Base-by-base conservation (phyloP, 176 grass and related monocot species). In the Eleusine coracana region DNA sequence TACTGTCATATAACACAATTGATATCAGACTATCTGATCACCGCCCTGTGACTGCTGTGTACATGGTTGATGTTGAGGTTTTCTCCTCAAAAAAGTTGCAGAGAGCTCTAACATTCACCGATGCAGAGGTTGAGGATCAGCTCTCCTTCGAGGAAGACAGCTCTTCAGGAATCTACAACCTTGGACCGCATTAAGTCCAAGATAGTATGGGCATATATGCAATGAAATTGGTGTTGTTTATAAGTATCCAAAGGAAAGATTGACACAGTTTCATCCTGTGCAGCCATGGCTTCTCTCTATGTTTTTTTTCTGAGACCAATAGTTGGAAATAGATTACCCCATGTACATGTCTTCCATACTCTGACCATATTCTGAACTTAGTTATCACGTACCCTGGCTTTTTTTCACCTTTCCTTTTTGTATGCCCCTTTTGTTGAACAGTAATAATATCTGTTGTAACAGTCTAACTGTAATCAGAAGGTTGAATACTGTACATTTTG, bases 41-140 rank as follows among this genome's bases (percentile, higher is more conserved):
- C 77, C 88, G 93, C 21, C 96, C 93, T 25, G 96, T 99, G 50
- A 93, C 76, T 69, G 93, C 93, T 39, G 87, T 93, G 18, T 96
- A 88, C 85, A 87, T 80, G 64, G 77, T 78, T 11, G 93, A 96
- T 74, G 87, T 89, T 44, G 96, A 99, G 74, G 91, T 99, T 79
- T 99, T 99, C 73, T 85, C 83, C 50, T 90, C 86, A 23, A 93
- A 92, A 70, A 96, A 96, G 80, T 72, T 99, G 77, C 96, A 94
- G 72, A 85, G 96, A 70, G 96, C 96, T 75, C 93, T 99, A n/a
- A 96, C 93, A 29, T 99, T 99, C 82, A 99, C 96, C 0, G 93
- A 99, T 63, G 91, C 93, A 28, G 93, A 99, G 83, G 80, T 88
- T 9, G 93, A 93, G 82, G 91, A 93, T 31, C 84, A 92, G n/a